Base-by-base conservation (phyloP, 306 rosid genomes). In the Aeschynomene evenia region DNA sequence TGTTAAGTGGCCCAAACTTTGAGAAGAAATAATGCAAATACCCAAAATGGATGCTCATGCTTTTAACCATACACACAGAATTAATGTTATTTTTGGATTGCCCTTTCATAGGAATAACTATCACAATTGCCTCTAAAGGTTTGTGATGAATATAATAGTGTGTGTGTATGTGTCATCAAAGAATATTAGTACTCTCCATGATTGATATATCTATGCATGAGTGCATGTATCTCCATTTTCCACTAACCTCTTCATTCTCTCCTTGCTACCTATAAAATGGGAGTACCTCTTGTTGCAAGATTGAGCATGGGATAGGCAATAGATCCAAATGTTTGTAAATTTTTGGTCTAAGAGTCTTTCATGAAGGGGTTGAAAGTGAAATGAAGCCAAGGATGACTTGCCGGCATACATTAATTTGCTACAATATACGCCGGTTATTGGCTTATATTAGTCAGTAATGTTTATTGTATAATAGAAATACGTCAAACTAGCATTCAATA, bases 301-400 rank as follows among this genome's bases (percentile, higher is more conserved):
- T 56, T 33, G 12, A 55, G 73, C 13, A 56, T 34, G n/a, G 52
- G 43, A 54, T 14, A 3, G 48, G 5, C 55, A 36, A 23, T 42
- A 14, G 22, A 60, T 3, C 39, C 9, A 11, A 34, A 54, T 22
- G 20, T 14, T 12, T 55, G 18, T 48, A 46, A 0, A 37, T 39
- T 16, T 22, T 3, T 21, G 68, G 67, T 57, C 59, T 0, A 49
- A 65, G 50, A 36, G 72, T 54, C 70, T 65, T 43, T 74, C 79
- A 55, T 54, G 66, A 1, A 65, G 79, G 31, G 79, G 73, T 31
- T 4, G 68, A 74, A 21, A 74, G 60, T 56, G 60, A 22, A 54
- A 74, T 74, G 50, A 42, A 74, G 79, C 79, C 73, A 65, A 74
- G 79, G 79, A 74, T 74, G 79, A 66, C 79, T 65, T 74, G 79